A percentile compares a stretch with the other conserved stretches of the same genome.
phyloP scores from a whole-genome alignment of 495 filamentous ascomycete genomes.

The Polyplosphaeria fusca region DNA sequence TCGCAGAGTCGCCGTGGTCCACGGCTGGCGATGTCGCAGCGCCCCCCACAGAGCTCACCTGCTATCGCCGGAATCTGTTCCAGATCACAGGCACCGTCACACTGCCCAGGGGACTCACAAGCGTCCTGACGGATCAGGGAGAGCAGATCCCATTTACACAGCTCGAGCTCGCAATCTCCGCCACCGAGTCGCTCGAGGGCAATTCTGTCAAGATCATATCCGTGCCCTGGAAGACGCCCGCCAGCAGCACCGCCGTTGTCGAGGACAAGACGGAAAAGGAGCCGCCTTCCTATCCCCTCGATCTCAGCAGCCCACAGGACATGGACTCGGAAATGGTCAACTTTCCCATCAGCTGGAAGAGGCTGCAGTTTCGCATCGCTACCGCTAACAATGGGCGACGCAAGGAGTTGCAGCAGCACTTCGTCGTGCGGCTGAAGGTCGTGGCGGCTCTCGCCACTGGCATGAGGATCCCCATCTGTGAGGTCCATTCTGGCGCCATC shows the following conservation, averaged over 20 bases:
- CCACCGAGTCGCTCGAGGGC: slow-evolving; percentile 86
- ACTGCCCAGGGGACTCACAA: slow-evolving; percentile 66
- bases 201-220: slow-evolving; percentile 86
- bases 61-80: slow-evolving; percentile 87
- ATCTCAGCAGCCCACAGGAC: slow-evolving; percentile 71
- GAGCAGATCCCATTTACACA: slow-evolving; percentile 70
- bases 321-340: slow-evolving; percentile 72
- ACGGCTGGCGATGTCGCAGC: slow-evolving; percentile 60
- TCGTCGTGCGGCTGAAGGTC: slow-evolving; percentile 63
- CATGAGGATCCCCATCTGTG: slow-evolving; percentile 55
- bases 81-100: slow-evolving; percentile 83
- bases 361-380: slow-evolving; percentile 86
- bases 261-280: slow-evolving; percentile 65
- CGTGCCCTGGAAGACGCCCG: slow-evolving; percentile 87
- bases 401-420: slow-evolving; percentile 69
- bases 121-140: slow-evolving; percentile 74
- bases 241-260: slow-evolving; percentile 56
- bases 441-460: slow-evolving; percentile 58
- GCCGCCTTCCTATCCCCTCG: slow-evolving; percentile 66
- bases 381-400: slow-evolving; percentile 79
- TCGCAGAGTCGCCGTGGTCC: slow-evolving; percentile 77
- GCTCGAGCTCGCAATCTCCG: slow-evolving; percentile 75
- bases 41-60: slow-evolving; percentile 78
- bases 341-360: slow-evolving; percentile 85
- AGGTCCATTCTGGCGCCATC: slow-evolving; percentile 62